phyloP scores from a whole-genome alignment of 768 basidiomycete species.

The Termitomyces bulborhizus region DNA sequence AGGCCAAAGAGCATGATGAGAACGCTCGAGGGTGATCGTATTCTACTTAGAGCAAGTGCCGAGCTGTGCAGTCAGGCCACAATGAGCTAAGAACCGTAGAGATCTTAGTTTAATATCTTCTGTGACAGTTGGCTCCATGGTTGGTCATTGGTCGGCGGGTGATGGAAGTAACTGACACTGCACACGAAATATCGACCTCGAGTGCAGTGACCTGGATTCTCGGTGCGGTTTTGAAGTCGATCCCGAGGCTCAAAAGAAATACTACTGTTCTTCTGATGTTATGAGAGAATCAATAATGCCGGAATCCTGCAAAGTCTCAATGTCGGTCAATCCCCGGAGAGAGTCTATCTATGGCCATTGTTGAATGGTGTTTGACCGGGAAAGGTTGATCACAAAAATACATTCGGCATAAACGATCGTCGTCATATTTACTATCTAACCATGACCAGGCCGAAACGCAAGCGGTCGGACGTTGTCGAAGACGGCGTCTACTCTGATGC shows the following conservation, averaged over 20 bases:
- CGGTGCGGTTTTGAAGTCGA: neutral
- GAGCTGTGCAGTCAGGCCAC: too few species aligned
- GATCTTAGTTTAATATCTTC: too few species aligned
- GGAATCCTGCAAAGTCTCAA: neutral
- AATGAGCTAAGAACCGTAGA: too few species aligned
- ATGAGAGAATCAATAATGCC: neutral
- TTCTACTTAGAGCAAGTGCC: too few species aligned
- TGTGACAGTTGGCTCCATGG: too few species aligned
- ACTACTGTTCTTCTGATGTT: neutral
- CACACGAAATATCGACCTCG: neutral
- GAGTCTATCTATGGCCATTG: too few species aligned
- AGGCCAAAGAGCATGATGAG: too few species aligned
- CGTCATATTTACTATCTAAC: neutral
- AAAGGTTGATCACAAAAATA: neutral
- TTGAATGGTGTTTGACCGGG: neutral
- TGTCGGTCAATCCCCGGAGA: too few species aligned
- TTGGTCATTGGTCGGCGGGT: too few species aligned
- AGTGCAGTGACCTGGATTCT: neutral
- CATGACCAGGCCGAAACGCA: constrained; percentile 12
- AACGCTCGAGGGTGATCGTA: too few species aligned
- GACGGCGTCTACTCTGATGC: constrained; percentile 6
- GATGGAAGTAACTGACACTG: too few species aligned
- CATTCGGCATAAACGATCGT: neutral
- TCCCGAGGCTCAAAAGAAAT: neutral
- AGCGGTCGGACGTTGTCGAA: constrained; percentile 5